Evolutionary conservation across 306 rosid species (phyloP).

Genomic region (Delonix regia): DNA sequence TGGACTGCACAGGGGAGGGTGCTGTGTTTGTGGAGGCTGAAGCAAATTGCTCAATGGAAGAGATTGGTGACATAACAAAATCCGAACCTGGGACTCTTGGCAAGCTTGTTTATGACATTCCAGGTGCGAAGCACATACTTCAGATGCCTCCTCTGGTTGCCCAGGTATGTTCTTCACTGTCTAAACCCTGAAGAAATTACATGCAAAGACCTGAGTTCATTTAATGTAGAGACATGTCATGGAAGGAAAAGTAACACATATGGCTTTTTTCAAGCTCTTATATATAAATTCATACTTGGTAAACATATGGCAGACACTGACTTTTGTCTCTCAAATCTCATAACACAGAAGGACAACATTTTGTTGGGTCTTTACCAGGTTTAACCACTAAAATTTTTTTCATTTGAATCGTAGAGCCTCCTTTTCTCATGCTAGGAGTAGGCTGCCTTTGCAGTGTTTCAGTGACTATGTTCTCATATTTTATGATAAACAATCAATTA

Average conservation of each 20-base stretch:
- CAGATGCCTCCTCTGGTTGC: conserved; percentile 89
- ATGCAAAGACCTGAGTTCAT: conserved; percentile 15
- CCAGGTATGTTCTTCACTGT: conserved; percentile 59
- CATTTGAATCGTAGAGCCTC: background rate
- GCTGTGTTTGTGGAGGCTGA: conserved; percentile 89
- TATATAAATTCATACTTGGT: background rate
- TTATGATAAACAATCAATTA: conserved; percentile 9
- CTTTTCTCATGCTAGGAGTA: background rate
- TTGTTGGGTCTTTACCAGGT: background rate
- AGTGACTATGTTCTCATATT: background rate
- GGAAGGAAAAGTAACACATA: background rate
- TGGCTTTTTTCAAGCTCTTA: background rate
- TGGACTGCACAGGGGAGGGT: conserved; percentile 88
- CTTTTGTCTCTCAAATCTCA: background rate
- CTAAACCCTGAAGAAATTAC: conserved; percentile 42
- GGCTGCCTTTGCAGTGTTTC: background rate
- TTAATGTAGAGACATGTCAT: conserved; percentile 1
- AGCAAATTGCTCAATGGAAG: conserved; percentile 67
- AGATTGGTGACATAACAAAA: conserved; percentile 79
- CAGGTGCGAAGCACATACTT: conserved; percentile 81
- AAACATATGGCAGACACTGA: background rate
- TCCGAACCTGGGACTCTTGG: conserved; percentile 82
- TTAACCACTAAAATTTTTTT: too few species aligned
- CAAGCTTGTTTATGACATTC: conserved; percentile 82
- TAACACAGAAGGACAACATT: too few species aligned